Base-by-base conservation (phyloP, 805 yeast genomes). In the Kuraishia cidri region DNA sequence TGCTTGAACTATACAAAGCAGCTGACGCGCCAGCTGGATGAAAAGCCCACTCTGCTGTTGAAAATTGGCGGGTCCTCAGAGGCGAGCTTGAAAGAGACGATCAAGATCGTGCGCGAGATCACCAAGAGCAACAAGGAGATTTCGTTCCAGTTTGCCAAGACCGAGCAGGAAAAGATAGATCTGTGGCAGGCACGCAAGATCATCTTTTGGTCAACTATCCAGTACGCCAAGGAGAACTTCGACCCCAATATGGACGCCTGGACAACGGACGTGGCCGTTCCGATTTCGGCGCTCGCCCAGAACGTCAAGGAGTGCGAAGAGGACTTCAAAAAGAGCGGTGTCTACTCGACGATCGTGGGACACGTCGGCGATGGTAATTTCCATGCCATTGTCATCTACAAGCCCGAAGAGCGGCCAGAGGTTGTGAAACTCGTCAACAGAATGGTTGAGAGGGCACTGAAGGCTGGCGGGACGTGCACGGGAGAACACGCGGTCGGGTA, bases 401-500 rank as follows among this genome's bases (percentile, higher is more conserved):
- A 63, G 29, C 72, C 73, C 0, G 67, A 69, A 13, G 69, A 75
- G 42, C 43, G 64, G 35, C 47, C 45, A 4, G 54, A 58, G 2
- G 52, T 50, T 15, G 78, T 73, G 3, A 66, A 69, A 36, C 44
- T 79, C 7, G 77, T 79, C 9, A 64, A 67, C 21, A 60, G 70
- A 32, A 75, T 83, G 80, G 81, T 80, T 30, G 47, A 65, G 27
- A 51, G 77, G 26, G 94, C 90, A 0, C 57, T 84, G 12, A 67
- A 59, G 2, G 68, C 76, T 22, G 94, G 83, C 31, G 94, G 94
- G 2, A 84, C 95, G 2, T 77, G 86, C 42, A 79, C 88, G 4
- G 94, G 94, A 24, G 94, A 84, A 47, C 94, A 84, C 49, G 95
- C 94, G 10, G 72, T 85, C 26, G 95, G 94, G 6, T 67, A 78